Percentiles rank a stretch among this genome's conserved stretches.
Conservation (phyloP, 2,329 filamentous ascomycete genomes). For the Fusarium irregulare region DNA sequence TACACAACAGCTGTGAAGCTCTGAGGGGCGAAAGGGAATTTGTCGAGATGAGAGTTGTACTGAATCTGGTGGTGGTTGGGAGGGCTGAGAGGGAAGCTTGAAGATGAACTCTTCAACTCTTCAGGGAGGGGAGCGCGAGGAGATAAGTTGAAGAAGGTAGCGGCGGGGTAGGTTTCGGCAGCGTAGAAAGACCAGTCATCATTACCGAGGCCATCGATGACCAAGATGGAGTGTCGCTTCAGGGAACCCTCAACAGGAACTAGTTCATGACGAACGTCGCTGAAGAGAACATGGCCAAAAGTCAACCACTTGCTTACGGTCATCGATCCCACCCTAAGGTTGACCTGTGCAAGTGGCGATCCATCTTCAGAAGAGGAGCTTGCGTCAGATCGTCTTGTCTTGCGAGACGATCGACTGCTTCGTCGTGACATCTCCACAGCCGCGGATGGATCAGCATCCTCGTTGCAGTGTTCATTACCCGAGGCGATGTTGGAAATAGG, state of each 20-base stretch:
- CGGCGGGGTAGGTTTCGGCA: conserved; percentile 80
- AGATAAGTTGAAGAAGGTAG: conserved; percentile 81
- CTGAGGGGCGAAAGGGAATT: conserved; percentile 80
- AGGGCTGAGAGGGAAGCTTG: conserved; percentile 66
- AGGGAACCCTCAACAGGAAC: conserved; percentile 53
- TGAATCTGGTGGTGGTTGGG: conserved; percentile 81
- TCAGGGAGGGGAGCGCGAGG: conserved; percentile 64
- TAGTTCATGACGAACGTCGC: conserved; percentile 79
- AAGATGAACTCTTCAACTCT: conserved; percentile 56
- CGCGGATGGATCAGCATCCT: conserved; percentile 30
- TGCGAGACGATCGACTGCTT: conserved; percentile 49
- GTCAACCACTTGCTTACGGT: conserved; percentile 90
- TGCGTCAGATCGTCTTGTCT: conserved; percentile 55
- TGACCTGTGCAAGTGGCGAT: conserved; percentile 76
- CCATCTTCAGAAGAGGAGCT: conserved; percentile 66
- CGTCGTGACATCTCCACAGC: conserved; percentile 48
- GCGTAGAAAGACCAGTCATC: conserved; percentile 90
- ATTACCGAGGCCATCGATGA: conserved; percentile 87
- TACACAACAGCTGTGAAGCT: conserved; percentile 82
- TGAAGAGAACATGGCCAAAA: conserved; percentile 85
- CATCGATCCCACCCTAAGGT: conserved; percentile 82
- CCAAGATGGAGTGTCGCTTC: conserved; percentile 72
- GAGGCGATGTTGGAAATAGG: conserved; percentile 56
- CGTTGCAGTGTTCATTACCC: conserved; percentile 39
- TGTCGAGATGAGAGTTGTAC: conserved; percentile 69